phyloP scores from a whole-genome alignment of 192 early-diverging fungal species.

The Pilaira anomala region DNA sequence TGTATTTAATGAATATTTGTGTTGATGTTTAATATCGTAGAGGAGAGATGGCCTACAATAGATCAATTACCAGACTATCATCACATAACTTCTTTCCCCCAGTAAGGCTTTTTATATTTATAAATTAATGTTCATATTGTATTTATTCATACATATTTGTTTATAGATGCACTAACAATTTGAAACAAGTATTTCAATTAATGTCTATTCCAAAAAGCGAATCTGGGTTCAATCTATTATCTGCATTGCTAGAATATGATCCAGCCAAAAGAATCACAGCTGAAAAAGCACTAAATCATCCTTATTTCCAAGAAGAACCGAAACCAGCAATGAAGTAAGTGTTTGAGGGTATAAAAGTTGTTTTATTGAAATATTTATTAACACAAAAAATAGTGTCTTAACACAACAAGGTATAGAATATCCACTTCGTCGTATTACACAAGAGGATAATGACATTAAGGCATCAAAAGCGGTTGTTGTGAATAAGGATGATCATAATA shows the following conservation, averaged over 20 bases:
- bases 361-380: not conserved
- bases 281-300: slow-evolving; percentile 72
- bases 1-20: slow-evolving; percentile 25
- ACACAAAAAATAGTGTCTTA: slow-evolving; percentile 36
- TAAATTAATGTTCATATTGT: not conserved
- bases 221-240: slow-evolving; percentile 64
- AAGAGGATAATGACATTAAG: slow-evolving; percentile 57
- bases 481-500: slow-evolving; percentile 26
- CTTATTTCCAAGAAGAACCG: slow-evolving; percentile 79
- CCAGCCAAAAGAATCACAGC: slow-evolving; percentile 76
- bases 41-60: slow-evolving; percentile 73
- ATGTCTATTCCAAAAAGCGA: slow-evolving; percentile 39
- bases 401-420: slow-evolving; percentile 47
- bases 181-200: slow-evolving; percentile 39
- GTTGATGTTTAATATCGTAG: slow-evolving; percentile 19
- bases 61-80: slow-evolving; percentile 69
- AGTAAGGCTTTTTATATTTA: slow-evolving; percentile 37
- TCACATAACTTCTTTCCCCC: slow-evolving; percentile 58
- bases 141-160: not conserved
- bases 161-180: slow-evolving; percentile 39
- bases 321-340: slow-evolving; percentile 55
- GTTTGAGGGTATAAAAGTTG: too few relatives aligned
- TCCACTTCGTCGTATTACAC: slow-evolving; percentile 49
- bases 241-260: slow-evolving; percentile 76
- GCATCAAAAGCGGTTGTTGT: slow-evolving; percentile 21